phyloP scores from a whole-genome alignment of 306 rosid genomes.

The Castanea mollissima region DNA sequence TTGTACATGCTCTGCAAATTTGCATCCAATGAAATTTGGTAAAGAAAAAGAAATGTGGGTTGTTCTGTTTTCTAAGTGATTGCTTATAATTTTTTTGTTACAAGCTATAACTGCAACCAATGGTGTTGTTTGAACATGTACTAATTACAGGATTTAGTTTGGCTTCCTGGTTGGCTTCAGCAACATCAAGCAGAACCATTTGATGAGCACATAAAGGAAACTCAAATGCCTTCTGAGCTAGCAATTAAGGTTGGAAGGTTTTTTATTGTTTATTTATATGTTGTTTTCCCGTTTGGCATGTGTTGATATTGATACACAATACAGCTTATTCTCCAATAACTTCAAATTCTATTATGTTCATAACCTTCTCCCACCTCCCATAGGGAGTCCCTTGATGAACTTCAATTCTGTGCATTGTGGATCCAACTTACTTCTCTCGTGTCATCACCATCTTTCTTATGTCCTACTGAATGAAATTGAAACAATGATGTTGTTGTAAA shows the following conservation, averaged over 20 bases:
- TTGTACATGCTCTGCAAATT: neutral
- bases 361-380: too few species aligned
- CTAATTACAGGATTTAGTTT: conserved; percentile 62
- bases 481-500: neutral
- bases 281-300: neutral
- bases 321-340: too few species aligned
- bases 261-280: conserved; percentile 1
- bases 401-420: neutral
- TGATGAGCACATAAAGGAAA: conserved; percentile 31
- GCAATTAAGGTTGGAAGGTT: conserved; percentile 45
- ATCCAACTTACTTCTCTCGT: neutral
- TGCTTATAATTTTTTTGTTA: neutral
- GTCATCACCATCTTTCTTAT: neutral
- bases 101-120: neutral
- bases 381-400: neutral
- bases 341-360: too few species aligned
- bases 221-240: conserved; percentile 30
- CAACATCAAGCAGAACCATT: conserved; percentile 46
- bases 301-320: too few species aligned
- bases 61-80: neutral
- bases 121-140: conserved; percentile 5
- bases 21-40: neutral
- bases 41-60: neutral
- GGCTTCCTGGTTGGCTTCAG: conserved; percentile 93
- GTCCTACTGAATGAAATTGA: neutral